phyloP scores from a whole-genome alignment of 78 protist genomes.

The Dictyostelium brefeldianum region DNA sequence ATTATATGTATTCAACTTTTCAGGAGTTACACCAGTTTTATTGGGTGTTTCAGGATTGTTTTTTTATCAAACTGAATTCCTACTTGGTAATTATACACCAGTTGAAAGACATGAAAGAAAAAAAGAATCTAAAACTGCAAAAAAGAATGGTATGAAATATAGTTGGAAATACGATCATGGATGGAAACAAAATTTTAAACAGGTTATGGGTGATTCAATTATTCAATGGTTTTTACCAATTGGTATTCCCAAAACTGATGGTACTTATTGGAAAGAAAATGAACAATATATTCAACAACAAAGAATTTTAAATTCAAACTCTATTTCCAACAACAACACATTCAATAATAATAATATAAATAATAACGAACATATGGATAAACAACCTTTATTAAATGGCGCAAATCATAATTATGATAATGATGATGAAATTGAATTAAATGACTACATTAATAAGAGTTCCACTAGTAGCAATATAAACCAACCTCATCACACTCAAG shows the following conservation, averaged over 20 bases:
- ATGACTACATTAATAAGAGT: not conserved
- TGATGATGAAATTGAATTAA: not conserved
- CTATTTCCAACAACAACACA: not conserved
- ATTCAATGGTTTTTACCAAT: slow-evolving; percentile 40
- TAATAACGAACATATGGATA: not conserved
- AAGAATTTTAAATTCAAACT: not conserved
- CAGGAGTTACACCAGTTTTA: slow-evolving; percentile 19
- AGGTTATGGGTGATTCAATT: slow-evolving; percentile 46
- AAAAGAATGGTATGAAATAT: slow-evolving; percentile 36
- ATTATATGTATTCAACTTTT: slow-evolving; percentile 41
- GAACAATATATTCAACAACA: slow-evolving; percentile 3
- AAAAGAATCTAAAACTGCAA: slow-evolving; percentile 20
- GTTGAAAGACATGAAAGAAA: slow-evolving; percentile 51
- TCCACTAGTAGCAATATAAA: not conserved
- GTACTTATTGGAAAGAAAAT: slow-evolving; percentile 33
- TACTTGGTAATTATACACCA: slow-evolving; percentile 29
- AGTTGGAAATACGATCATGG: slow-evolving; percentile 69
- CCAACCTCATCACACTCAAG: not conserved
- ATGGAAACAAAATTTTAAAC: slow-evolving; percentile 45
- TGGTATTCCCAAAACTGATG: slow-evolving; percentile 61
- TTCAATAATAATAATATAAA: not conserved
- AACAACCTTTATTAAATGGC: not conserved
- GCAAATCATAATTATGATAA: not conserved
- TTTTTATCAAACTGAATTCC: slow-evolving; percentile 33
- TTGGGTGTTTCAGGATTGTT: slow-evolving; percentile 64